phyloP scores from a whole-genome alignment of 768 basidiomycete genomes.

The Leccinellum albellum region DNA sequence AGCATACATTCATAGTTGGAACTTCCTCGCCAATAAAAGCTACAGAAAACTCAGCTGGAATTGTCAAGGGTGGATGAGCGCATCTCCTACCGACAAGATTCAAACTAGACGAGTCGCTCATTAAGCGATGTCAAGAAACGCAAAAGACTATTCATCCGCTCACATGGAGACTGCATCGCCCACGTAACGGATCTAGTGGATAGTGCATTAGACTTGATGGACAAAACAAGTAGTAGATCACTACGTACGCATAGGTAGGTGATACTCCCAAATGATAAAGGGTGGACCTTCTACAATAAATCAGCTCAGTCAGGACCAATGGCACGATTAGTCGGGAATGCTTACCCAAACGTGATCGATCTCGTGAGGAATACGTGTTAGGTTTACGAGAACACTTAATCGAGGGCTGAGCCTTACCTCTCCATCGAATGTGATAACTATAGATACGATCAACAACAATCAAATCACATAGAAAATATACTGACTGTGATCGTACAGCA shows the following conservation, averaged over 20 bases:
- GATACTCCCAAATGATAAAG: neutral
- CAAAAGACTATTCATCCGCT: neutral
- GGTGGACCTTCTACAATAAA: neutral
- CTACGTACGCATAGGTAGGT: conserved; percentile 7
- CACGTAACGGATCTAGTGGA: conserved; percentile 22
- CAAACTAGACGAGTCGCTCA: conserved; percentile 1
- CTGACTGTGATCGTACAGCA: conserved; percentile 23
- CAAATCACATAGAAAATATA: neutral
- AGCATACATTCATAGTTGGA: conserved; percentile 8
- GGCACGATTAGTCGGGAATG: neutral
- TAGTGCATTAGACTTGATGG: neutral
- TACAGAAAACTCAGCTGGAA: neutral
- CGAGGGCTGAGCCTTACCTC: conserved; percentile 7
- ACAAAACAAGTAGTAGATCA: neutral
- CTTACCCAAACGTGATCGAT: conserved; percentile 21
- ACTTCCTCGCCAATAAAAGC: conserved; percentile 11
- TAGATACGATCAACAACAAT: neutral
- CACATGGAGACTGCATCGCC: conserved; percentile 19
- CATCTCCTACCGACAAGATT: conserved; percentile 5
- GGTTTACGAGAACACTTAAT: neutral
- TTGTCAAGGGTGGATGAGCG: neutral
- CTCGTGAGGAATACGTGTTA: neutral
- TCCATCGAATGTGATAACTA: conserved; percentile 14
- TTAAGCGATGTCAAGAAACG: neutral
- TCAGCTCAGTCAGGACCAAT: neutral